Base-by-base conservation (phyloP, 1,284 basidiomycete genomes). In the Papiliotrema laurentii region DNA sequence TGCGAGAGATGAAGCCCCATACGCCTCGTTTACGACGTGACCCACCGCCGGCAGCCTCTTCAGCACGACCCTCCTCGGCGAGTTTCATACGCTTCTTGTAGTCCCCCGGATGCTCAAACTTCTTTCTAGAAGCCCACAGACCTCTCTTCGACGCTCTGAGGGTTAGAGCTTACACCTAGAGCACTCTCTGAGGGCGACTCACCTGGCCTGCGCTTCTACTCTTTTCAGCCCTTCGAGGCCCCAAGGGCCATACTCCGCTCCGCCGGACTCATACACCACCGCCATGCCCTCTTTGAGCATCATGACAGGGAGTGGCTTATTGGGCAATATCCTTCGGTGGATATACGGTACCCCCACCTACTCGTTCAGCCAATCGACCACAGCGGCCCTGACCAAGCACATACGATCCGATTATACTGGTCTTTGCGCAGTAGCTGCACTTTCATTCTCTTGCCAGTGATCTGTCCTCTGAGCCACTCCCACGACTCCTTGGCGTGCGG, bases 241-340 rank as follows among this genome's bases (percentile, higher is more conserved):
- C 71, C 77, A 78, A 9, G 76, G 71, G 1, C 86, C 89, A 56
- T 91, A 88, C 59, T 86, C 86, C 5, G 86, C 88, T 2, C 86
- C 86, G 11, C 79, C 76, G 64, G 85, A 83, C 49, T 81, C 79
- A 61, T 93, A 94, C 0, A 83, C 83, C 0, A 80, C 80, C 0
- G 78, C 90, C 76, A 83, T 83, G 3, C 89, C 89, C 0, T 81
- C 79, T 18, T 78, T 79, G 1, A 93, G 72, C 87, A 93, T 90
- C 58, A 87, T 82, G 6, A 87, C 63, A 0, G 85, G 78, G 2
- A 93, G 71, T 24, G 79, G 81, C 50, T 76, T 77, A 5, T 82
- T 81, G 1, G 69, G 76, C 22, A 75, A 75, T 0, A 66, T 51
- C 14, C 82, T 81, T 14, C 71, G 51, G 5, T 27, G 47, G 34